phyloP scores from a whole-genome alignment of 257 asterid species.

The Ilex asprella region DNA sequence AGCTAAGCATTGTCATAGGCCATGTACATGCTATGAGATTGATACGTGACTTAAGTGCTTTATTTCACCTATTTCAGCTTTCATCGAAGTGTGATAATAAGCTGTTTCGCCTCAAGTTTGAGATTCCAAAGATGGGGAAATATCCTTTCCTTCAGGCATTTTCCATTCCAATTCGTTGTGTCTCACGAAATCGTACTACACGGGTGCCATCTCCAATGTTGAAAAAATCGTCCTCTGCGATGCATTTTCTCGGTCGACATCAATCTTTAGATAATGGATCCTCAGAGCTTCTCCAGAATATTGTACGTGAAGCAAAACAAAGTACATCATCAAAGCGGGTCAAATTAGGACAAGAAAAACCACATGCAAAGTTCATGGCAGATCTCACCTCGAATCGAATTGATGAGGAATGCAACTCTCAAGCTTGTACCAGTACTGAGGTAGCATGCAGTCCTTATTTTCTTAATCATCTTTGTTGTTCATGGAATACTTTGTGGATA shows the following conservation, averaged over 20 bases:
- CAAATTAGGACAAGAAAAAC: constrained; percentile 66
- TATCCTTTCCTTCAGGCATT: constrained; percentile 55
- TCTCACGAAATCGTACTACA: constrained; percentile 60
- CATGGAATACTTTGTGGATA: neutral
- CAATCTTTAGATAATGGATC: constrained; percentile 54
- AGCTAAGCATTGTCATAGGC: no score
- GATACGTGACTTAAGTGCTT: neutral
- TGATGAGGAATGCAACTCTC: constrained; percentile 34
- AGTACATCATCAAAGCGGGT: constrained; percentile 79
- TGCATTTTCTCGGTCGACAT: constrained; percentile 35
- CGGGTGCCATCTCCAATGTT: constrained; percentile 37
- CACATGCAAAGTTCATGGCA: constrained; percentile 27
- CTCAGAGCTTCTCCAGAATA: constrained; percentile 43
- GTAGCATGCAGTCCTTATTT: constrained; percentile 27
- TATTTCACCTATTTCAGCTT: constrained; percentile 44
- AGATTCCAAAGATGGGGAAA: constrained; percentile 37
- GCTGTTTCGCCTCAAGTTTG: constrained; percentile 67
- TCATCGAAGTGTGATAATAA: constrained; percentile 84
- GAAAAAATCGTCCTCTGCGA: constrained; percentile 42
- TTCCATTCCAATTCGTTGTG: constrained; percentile 66
- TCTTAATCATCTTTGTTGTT: neutral
- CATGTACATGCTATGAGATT: no score
- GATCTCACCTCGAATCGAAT: constrained; percentile 28
- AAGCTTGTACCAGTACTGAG: constrained; percentile 39
- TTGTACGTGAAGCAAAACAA: constrained; percentile 76